Evolutionary conservation across 306 rosid genomes (phyloP).

Genomic region (peach (Prunus persica)): DNA sequence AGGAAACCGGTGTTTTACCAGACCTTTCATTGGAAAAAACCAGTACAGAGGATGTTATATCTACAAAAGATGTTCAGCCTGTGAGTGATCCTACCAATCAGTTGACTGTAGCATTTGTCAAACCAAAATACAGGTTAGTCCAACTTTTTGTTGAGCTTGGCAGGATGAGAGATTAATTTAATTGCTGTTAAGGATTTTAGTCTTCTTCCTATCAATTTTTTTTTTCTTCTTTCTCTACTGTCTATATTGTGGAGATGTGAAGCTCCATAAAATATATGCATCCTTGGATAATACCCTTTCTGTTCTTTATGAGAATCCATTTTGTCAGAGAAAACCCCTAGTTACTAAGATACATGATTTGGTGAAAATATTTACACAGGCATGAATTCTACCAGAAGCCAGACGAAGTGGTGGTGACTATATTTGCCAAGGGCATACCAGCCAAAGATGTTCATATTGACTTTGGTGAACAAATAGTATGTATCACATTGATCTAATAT

Average conservation of each 20-base stretch:
- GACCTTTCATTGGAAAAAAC: slow-evolving; percentile 30
- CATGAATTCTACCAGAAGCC: slow-evolving; percentile 79
- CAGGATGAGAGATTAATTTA: not conserved
- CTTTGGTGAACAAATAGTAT: slow-evolving; percentile 89
- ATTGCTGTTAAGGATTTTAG: slow-evolving; percentile 7
- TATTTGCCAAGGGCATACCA: slow-evolving; percentile 77
- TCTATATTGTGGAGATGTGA: not conserved
- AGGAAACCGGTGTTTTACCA: slow-evolving; percentile 45
- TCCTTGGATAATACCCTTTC: not conserved
- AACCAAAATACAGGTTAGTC: slow-evolving; percentile 74
- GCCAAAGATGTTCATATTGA: slow-evolving; percentile 49
- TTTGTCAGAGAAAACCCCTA: not conserved
- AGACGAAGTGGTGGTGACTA: slow-evolving; percentile 69
- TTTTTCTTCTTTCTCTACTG: not conserved
- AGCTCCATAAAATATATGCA: not conserved
- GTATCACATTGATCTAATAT: slow-evolving; percentile 23
- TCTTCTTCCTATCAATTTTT: not conserved
- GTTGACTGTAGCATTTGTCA: slow-evolving; percentile 33
- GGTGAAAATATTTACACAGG: slow-evolving; percentile 40
- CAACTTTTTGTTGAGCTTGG: slow-evolving; percentile 8
- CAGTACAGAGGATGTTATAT: slow-evolving; percentile 14
- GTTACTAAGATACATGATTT: slow-evolving; percentile 10
- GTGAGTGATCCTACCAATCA: slow-evolving; percentile 26
- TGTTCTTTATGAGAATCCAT: not conserved
- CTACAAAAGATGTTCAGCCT: slow-evolving; percentile 33